Conservation (phyloP, 805 yeast genomes). For the Hanseniaspora nectarophila region DNA sequence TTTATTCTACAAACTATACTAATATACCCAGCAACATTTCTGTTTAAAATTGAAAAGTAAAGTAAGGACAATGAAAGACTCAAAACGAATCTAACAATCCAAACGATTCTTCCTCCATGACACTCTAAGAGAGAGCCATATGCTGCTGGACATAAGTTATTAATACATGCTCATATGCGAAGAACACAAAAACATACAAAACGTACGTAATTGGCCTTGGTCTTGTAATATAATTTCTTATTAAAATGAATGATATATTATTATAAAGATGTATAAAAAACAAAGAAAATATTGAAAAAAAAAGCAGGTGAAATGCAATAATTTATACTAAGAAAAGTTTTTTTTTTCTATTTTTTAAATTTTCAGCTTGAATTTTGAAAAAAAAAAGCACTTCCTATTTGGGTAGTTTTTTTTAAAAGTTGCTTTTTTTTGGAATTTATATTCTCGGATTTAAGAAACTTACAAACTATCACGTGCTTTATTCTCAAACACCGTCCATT, state of each 20-base stretch:
- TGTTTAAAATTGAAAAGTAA: slow-evolving; percentile 3
- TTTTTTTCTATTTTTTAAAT: too few relatives aligned
- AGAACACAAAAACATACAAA: slow-evolving; percentile 12
- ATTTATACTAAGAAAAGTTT: background rate
- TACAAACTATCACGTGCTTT: too few relatives aligned
- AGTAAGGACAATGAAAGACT: background rate
- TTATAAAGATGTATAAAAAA: too few relatives aligned
- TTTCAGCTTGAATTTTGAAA: background rate
- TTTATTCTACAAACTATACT: slow-evolving; percentile 20
- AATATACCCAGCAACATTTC: slow-evolving; percentile 1
- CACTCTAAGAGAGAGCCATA: background rate
- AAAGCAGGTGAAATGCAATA: too few relatives aligned
- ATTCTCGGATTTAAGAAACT: too few relatives aligned
- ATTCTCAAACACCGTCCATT: too few relatives aligned
- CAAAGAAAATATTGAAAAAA: too few relatives aligned
- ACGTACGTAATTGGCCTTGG: slow-evolving; percentile 14
- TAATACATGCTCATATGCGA: slow-evolving; percentile 13
- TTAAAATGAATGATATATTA: too few relatives aligned
- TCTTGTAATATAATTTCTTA: background rate
- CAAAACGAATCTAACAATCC: background rate
- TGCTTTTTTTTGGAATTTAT: background rate
- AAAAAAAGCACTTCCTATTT: background rate
- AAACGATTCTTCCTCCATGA: background rate
- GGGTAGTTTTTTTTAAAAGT: background rate
- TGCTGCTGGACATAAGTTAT: slow-evolving; percentile 1